A percentile compares a stretch with the other conserved stretches of the same genome.
phyloP scores from a whole-genome alignment of 148 eudicot species.

The Amaranthus cruentus region DNA sequence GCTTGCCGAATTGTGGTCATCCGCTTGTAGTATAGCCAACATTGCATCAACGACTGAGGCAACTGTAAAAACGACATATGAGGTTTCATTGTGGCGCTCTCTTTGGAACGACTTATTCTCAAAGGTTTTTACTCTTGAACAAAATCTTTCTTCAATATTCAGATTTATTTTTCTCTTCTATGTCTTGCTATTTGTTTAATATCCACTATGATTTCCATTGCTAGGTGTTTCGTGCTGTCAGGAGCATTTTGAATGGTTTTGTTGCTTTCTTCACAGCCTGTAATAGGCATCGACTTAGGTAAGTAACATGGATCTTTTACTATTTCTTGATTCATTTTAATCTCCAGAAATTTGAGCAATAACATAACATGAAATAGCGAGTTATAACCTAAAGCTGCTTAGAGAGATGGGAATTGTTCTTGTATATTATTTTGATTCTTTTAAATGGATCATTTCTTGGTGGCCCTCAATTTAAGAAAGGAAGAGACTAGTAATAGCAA shows the following conservation, averaged over 20 bases:
- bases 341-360: not conserved
- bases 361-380: not conserved
- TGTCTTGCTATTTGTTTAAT: not conserved
- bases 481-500: too few relatives aligned
- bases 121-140: constrained; percentile 38
- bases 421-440: not conserved
- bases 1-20: constrained; percentile 48
- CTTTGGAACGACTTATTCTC: constrained; percentile 93
- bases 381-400: not conserved
- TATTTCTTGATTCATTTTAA: not conserved
- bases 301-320: constrained; percentile 12
- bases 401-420: not conserved
- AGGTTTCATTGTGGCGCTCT: constrained; percentile 80
- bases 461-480: not conserved
- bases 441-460: not conserved
- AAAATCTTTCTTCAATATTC: not conserved
- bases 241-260: constrained; percentile 82
- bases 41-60: constrained; percentile 65
- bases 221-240: constrained; percentile 81
- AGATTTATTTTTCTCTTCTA: not conserved
- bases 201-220: constrained; percentile 11
- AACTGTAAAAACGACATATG: constrained; percentile 54
- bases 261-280: constrained; percentile 85
- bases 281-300: constrained; percentile 97
- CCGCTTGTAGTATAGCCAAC: constrained; percentile 43